A percentile compares a stretch with the other conserved stretches of the same genome.
Evolutionary conservation across 1,284 basidiomycete genomes (phyloP).

Genomic region (Apiotrichum laibachii): DNA sequence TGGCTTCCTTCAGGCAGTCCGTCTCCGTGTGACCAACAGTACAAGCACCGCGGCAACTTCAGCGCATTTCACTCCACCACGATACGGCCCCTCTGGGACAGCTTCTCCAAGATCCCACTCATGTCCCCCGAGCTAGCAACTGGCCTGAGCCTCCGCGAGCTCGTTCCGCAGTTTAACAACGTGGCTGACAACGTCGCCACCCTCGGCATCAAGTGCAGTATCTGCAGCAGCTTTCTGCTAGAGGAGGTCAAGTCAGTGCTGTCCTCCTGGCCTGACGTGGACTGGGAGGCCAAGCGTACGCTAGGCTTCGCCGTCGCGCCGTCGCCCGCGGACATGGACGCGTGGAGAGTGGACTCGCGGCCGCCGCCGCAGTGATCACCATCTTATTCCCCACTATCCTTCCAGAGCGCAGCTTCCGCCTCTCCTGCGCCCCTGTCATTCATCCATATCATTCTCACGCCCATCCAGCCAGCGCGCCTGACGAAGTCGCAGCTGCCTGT

Average conservation of each 20-base stretch:
- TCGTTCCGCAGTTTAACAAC: background rate
- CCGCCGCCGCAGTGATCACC: background rate
- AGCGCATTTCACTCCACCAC: background rate
- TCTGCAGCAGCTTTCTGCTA: background rate
- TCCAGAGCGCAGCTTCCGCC: too few relatives aligned
- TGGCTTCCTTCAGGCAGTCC: background rate
- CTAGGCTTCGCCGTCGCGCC: background rate
- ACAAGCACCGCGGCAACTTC: slow-evolving; percentile 2
- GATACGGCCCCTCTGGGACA: slow-evolving; percentile 3
- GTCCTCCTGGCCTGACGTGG: background rate
- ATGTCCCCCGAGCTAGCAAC: background rate
- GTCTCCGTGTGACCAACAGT: background rate
- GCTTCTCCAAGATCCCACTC: background rate
- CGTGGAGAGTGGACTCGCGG: background rate
- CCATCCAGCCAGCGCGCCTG: too few relatives aligned
- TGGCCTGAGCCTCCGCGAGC: background rate
- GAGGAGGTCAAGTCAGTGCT: background rate
- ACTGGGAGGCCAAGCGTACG: background rate
- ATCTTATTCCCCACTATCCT: too few relatives aligned
- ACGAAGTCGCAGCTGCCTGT: too few relatives aligned
- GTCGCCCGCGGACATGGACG: background rate
- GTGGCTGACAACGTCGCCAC: background rate
- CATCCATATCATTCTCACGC: too few relatives aligned
- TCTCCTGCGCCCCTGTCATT: too few relatives aligned
- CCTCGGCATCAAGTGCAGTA: slow-evolving; percentile 1